phyloP scores from a whole-genome alignment of 2,329 filamentous ascomycete species.

The Aspergillus fructus region DNA sequence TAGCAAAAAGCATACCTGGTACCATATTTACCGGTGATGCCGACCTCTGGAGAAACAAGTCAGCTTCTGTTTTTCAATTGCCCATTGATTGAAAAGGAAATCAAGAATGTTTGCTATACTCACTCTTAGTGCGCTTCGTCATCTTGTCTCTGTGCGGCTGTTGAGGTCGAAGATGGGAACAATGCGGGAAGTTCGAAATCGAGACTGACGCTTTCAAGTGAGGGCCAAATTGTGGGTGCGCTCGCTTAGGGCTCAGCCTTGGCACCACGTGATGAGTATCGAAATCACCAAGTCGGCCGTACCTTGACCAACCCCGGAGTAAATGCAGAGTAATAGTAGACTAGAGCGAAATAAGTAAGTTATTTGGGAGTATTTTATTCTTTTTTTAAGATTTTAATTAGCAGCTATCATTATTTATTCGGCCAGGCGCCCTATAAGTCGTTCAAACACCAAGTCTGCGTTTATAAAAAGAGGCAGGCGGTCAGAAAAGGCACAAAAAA shows the following conservation, averaged over 20 bases:
- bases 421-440: neutral
- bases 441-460: neutral
- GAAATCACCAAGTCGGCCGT: neutral
- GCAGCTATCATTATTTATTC: neutral
- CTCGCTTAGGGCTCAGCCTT: constrained; percentile 41
- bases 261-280: constrained; percentile 29
- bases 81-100: neutral
- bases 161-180: constrained; percentile 39
- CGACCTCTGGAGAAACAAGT: constrained; percentile 64
- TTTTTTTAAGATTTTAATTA: neutral
- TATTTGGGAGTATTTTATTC: neutral
- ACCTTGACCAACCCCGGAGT: too few species aligned
- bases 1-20: constrained; percentile 68
- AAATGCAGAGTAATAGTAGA: neutral
- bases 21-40: constrained; percentile 98
- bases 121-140: constrained; percentile 91
- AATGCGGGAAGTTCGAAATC: constrained; percentile 33
- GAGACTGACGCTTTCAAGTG: constrained; percentile 34
- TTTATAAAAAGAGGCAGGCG: neutral
- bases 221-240: constrained; percentile 36
- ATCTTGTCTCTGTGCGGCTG: constrained; percentile 61
- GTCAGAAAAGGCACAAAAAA: neutral
- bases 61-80: constrained; percentile 21
- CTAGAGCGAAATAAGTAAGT: neutral
- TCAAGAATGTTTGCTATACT: constrained; percentile 13